Evolutionary conservation across 495 filamentous ascomycete species (phyloP).

Genomic region (Hypoxylon fuscum): DNA sequence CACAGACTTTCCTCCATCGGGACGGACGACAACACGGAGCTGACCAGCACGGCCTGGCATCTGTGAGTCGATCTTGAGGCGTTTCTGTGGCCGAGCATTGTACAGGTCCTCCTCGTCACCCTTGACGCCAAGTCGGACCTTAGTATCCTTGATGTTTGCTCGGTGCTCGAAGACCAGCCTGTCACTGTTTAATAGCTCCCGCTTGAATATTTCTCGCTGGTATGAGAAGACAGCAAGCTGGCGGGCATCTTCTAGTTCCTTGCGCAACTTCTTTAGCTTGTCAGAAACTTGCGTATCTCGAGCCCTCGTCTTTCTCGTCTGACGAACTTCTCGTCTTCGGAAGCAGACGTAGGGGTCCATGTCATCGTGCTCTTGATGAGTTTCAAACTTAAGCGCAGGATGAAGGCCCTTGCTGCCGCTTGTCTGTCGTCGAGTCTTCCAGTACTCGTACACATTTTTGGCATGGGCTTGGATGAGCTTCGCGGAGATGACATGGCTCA

Average conservation of each 20-base stretch:
- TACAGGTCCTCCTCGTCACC: constrained; percentile 93
- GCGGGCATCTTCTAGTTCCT: constrained; percentile 89
- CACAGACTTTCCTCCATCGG: constrained; percentile 70
- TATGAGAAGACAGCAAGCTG: constrained; percentile 79
- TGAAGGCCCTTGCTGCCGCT: constrained; percentile 74
- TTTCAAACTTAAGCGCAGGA: constrained; percentile 88
- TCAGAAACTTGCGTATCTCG: constrained; percentile 93
- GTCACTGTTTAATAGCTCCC: constrained; percentile 78
- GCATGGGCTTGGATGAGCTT: constrained; percentile 76
- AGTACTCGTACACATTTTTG: constrained; percentile 89
- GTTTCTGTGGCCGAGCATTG: constrained; percentile 87
- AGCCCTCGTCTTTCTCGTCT: constrained; percentile 92
- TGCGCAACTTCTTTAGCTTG: constrained; percentile 89
- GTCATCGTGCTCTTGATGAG: constrained; percentile 90
- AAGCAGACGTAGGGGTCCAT: constrained; percentile 98
- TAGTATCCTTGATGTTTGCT: constrained; percentile 80
- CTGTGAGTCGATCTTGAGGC: constrained; percentile 58
- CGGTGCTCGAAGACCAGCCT: constrained; percentile 82
- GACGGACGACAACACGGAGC: constrained; percentile 73
- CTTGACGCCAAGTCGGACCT: constrained; percentile 88
- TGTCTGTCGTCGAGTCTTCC: constrained; percentile 75
- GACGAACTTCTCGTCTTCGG: constrained; percentile 91
- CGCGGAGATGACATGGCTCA: constrained; percentile 59
- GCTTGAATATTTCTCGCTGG: constrained; percentile 79
- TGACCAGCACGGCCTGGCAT: constrained; percentile 55